These are phyloP conservation scores for Tricholoma flavovirens DNA, from an alignment of 768 basidiomycete genomes.

Conservation along the genomic window DNA sequence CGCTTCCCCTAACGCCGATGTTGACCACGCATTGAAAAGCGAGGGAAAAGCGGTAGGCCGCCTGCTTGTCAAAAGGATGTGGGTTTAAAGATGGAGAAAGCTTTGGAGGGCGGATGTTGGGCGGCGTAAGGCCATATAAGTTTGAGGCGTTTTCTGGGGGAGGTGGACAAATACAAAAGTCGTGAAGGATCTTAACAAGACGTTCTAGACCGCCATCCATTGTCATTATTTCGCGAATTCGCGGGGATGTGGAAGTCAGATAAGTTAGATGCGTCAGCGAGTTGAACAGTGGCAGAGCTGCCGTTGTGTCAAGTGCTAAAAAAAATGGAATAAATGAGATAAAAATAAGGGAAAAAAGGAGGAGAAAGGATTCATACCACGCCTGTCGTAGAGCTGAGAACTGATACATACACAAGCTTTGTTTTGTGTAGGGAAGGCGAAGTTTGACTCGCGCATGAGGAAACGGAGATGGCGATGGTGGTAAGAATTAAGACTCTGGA, in stretches of 20 bases:
- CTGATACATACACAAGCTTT: conserved; percentile 93
- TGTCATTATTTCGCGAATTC: conserved; percentile 97
- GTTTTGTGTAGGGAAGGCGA: conserved; percentile 91
- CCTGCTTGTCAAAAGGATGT: conserved; percentile 68
- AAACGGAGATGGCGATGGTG: not conserved
- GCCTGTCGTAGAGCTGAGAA: conserved; percentile 88
- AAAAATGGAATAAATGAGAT: conserved; percentile 2
- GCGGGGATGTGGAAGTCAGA: conserved; percentile 93
- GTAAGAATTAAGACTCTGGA: not conserved
- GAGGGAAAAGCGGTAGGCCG: conserved; percentile 83
- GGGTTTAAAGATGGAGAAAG: conserved; percentile 61
- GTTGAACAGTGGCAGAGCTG: conserved; percentile 55
- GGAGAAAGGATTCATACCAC: conserved; percentile 49
- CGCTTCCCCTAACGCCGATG: conserved; percentile 92
- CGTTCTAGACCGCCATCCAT: conserved; percentile 97
- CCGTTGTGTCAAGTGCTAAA: conserved; percentile 48
- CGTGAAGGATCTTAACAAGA: conserved; percentile 85
- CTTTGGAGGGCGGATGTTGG: conserved; percentile 51
- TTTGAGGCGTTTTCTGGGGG: conserved; percentile 72
- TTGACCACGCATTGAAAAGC: conserved; percentile 98
- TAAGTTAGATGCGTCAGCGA: conserved; percentile 94
- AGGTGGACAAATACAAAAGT: conserved; percentile 80
- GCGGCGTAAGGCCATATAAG: conserved; percentile 74
- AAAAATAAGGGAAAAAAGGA: not conserved
- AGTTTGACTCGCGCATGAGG: conserved; percentile 90